A percentile compares a stretch with the other conserved stretches of the same genome.
phyloP scores from a whole-genome alignment of 1,139 yeast species.

The Yamadazyma aaseri region DNA sequence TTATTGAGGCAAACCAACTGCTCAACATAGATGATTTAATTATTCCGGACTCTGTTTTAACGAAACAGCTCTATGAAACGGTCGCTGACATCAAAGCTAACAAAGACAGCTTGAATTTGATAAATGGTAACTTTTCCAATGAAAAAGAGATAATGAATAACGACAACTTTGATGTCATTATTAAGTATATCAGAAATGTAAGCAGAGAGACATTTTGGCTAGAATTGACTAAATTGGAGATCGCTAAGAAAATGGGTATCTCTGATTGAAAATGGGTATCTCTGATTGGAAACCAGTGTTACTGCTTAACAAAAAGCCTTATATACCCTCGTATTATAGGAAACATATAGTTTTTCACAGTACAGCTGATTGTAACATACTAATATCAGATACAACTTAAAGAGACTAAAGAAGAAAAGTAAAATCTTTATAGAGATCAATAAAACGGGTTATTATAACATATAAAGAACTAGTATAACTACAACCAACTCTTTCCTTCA shows the following conservation, averaged over 20 bases:
- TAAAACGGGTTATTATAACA: no score
- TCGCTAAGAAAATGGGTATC: slow-evolving; percentile 23
- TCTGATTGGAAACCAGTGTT: no score
- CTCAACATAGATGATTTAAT: slow-evolving; percentile 35
- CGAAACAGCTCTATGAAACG: slow-evolving; percentile 56
- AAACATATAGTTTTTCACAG: no score
- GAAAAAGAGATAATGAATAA: slow-evolving; percentile 37
- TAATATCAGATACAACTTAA: no score
- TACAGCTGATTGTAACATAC: no score
- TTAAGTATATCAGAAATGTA: slow-evolving; percentile 56
- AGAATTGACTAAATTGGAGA: slow-evolving; percentile 36
- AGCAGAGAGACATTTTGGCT: slow-evolving; percentile 77
- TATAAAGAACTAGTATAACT: no score
- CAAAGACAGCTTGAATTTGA: slow-evolving; percentile 59
- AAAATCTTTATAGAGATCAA: no score
- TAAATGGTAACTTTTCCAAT: slow-evolving; percentile 50
- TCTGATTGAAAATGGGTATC: no score
- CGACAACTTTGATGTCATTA: slow-evolving; percentile 47
- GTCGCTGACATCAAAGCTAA: slow-evolving; percentile 68
- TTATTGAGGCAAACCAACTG: neutral
- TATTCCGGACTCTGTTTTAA: slow-evolving; percentile 42
- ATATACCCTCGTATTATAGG: no score
- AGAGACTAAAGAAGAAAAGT: no score
- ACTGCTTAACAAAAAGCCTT: no score
- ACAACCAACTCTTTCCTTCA: no score